Conservation (phyloP, 345 rosid species). For the Camelina laxa region DNA sequence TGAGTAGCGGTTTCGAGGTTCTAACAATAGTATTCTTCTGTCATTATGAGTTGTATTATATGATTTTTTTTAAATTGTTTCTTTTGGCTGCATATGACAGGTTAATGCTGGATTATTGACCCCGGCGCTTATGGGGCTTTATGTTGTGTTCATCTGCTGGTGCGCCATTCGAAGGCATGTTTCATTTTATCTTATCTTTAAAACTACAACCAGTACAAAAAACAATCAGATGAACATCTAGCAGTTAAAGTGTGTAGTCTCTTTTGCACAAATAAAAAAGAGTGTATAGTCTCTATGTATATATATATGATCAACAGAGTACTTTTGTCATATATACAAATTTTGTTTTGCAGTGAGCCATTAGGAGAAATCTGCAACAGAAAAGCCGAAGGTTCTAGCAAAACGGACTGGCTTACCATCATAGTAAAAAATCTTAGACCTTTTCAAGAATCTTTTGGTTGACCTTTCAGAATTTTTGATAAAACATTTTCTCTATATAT, state of each 20-base stretch:
- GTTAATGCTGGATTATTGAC: constrained; percentile 76
- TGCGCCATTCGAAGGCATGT: constrained; percentile 87
- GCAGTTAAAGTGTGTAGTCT: background rate
- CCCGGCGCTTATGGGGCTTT: constrained; percentile 94
- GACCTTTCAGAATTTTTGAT: background rate
- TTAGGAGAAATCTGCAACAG: constrained; percentile 83
- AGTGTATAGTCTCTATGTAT: background rate
- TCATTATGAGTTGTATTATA: background rate
- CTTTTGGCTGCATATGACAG: constrained; percentile 47
- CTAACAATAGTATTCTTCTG: background rate
- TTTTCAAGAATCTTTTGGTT: background rate
- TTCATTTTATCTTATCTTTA: background rate
- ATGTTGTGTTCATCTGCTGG: constrained; percentile 90
- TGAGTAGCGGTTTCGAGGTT: constrained; percentile 34
- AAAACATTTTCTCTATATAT: background rate
- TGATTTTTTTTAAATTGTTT: background rate
- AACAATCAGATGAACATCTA: background rate
- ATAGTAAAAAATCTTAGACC: constrained; percentile 53
- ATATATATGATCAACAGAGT: background rate
- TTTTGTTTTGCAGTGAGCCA: constrained; percentile 72
- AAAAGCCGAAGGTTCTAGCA: constrained; percentile 75
- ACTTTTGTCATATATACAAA: background rate
- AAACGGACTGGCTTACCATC: constrained; percentile 91
- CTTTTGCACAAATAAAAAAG: background rate
- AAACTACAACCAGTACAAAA: background rate